Evolutionary conservation across 1,139 yeast species (phyloP).

Genomic region (Candida sp.): DNA sequence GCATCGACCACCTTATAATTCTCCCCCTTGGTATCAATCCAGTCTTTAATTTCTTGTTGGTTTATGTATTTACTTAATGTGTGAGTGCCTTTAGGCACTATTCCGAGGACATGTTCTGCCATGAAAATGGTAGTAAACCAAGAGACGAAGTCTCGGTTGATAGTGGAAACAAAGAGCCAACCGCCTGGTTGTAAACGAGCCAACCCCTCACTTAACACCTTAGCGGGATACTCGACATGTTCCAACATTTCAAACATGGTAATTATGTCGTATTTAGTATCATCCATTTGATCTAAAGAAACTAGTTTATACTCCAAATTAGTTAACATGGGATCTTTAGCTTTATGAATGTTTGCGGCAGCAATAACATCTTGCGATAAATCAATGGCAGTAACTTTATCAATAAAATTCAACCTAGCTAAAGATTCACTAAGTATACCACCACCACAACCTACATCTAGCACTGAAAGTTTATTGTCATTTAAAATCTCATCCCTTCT

Average conservation of each 20-base stretch:
- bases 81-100: conserved; percentile 94
- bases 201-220: conserved; percentile 66
- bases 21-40: conserved; percentile 47
- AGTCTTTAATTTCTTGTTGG: conserved; percentile 64
- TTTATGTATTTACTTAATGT: conserved; percentile 83
- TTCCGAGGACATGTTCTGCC: conserved; percentile 76
- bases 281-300: conserved; percentile 58
- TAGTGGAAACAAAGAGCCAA: conserved; percentile 83
- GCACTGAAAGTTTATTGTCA: conserved; percentile 41
- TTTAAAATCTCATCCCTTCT: conserved; percentile 39
- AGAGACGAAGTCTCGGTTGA: conserved; percentile 83
- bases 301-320: conserved; percentile 52
- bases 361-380: conserved; percentile 76
- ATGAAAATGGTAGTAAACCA: conserved; percentile 92
- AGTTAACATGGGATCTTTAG: conserved; percentile 58
- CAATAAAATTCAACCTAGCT: conserved; percentile 69
- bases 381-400: conserved; percentile 76
- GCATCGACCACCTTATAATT: conserved; percentile 59
- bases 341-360: conserved; percentile 72
- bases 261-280: conserved; percentile 60
- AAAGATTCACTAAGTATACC: conserved; percentile 87
- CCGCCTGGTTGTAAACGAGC: conserved; percentile 74
- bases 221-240: conserved; percentile 84
- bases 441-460: conserved; percentile 98
- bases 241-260: conserved; percentile 95